These are phyloP conservation scores for Pecoramyces ruminantium DNA, from an alignment of 192 early-diverging fungal genomes.

Conservation along the genomic window DNA sequence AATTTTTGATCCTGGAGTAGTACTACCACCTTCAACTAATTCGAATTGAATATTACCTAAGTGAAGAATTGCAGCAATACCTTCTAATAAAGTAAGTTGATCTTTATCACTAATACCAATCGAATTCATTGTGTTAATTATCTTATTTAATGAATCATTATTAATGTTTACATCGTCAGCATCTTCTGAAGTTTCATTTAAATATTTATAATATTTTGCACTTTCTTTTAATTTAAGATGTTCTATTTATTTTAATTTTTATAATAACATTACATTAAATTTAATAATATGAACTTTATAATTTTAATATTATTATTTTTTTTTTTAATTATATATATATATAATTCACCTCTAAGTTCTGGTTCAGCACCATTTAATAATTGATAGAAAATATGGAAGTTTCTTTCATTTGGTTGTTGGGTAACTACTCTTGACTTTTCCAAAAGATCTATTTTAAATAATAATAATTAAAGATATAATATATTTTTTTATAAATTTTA, in stretches of 20 bases:
- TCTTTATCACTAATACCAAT: slow-evolving; percentile 44
- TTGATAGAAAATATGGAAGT: slow-evolving; percentile 97
- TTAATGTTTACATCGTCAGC: slow-evolving; percentile 85
- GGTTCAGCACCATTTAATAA: slow-evolving; percentile 44
- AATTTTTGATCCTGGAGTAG: background rate
- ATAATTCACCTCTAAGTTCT: background rate
- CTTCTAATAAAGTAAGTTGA: slow-evolving; percentile 61
- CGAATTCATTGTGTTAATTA: background rate
- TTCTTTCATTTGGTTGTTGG: slow-evolving; percentile 34
- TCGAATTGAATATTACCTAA: slow-evolving; percentile 84
- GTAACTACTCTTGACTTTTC: slow-evolving; percentile 32
- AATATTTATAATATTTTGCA: background rate
- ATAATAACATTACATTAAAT: too few species aligned
- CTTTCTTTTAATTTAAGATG: slow-evolving; percentile 9
- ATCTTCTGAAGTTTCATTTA: background rate
- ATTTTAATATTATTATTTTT: background rate
- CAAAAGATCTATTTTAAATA: slow-evolving; percentile 29
- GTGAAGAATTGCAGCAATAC: slow-evolving; percentile 89
- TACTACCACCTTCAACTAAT: background rate
- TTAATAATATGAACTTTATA: too few species aligned
- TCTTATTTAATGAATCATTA: slow-evolving; percentile 68
- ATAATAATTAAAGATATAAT: slow-evolving; percentile 5
- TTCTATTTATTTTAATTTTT: background rate
- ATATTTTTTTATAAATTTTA: too few species aligned
- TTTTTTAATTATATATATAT: too few species aligned